These are phyloP conservation scores for Suhomyces kilbournensis DNA, from an alignment of 805 yeast species.

Conservation along the genomic window DNA sequence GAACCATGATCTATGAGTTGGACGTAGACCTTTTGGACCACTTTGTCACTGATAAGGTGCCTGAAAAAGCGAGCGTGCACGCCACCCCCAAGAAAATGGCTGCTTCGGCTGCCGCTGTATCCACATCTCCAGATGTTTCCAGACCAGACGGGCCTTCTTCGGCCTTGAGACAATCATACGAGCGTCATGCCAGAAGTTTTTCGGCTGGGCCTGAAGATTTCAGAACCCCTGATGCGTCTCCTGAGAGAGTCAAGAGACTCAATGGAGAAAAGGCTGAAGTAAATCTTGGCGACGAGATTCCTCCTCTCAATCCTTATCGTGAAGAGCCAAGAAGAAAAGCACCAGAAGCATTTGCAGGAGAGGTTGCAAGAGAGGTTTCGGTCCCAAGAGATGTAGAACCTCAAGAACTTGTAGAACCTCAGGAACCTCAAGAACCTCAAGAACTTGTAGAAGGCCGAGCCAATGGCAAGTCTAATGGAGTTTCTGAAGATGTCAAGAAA, in stretches of 20 bases:
- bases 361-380: neutral
- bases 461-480: neutral
- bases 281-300: neutral
- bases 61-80: neutral
- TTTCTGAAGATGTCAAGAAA: constrained; percentile 24
- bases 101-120: constrained; percentile 20
- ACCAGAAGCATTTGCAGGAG: neutral
- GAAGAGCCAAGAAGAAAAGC: neutral
- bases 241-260: constrained; percentile 9
- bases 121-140: constrained; percentile 17
- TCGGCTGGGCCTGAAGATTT: constrained; percentile 33
- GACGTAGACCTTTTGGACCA: constrained; percentile 48
- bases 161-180: constrained; percentile 11
- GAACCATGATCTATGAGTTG: constrained; percentile 61
- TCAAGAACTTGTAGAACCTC: too few species aligned
- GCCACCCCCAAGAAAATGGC: constrained; percentile 11
- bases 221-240: constrained; percentile 22
- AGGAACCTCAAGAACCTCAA: too few species aligned
- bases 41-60: constrained; percentile 11
- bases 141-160: constrained; percentile 14
- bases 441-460: neutral
- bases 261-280: neutral
- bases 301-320: neutral
- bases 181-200: constrained; percentile 34
- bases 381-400: neutral